These are phyloP conservation scores for Comarum palustre DNA, from an alignment of 306 rosid species.

Conservation along the genomic window DNA sequence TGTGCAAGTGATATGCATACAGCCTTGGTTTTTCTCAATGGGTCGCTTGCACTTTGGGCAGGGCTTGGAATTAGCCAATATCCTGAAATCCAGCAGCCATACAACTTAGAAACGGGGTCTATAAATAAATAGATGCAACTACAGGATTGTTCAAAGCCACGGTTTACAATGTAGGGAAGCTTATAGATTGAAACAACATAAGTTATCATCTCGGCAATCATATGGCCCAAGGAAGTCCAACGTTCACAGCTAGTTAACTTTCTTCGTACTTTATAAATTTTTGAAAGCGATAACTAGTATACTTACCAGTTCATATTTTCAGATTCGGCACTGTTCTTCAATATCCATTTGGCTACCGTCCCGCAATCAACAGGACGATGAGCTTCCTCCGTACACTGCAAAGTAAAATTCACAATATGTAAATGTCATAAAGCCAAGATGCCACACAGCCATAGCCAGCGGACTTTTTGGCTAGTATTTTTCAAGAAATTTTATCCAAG, in stretches of 20 bases:
- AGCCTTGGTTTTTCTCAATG: conserved; percentile 87
- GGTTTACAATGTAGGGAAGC: neutral
- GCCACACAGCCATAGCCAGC: neutral
- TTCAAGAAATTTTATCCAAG: neutral
- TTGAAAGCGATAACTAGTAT: neutral
- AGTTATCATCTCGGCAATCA: conserved; percentile 6
- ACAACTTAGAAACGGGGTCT: conserved; percentile 7
- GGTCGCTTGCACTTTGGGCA: conserved; percentile 95
- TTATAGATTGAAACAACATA: neutral
- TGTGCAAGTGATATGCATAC: conserved; percentile 93
- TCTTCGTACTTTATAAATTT: neutral
- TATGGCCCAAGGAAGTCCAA: conserved; percentile 3
- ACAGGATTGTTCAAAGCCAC: conserved; percentile 11
- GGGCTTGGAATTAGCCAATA: conserved; percentile 74
- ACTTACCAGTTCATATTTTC: conserved; percentile 89
- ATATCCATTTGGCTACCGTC: conserved; percentile 88
- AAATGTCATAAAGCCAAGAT: neutral
- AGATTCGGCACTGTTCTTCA: conserved; percentile 96
- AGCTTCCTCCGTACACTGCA: conserved; percentile 92
- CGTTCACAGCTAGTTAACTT: neutral
- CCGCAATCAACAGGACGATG: conserved; percentile 96
- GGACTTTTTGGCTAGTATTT: neutral
- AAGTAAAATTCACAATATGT: conserved; percentile 14
- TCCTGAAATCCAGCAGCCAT: conserved; percentile 39
- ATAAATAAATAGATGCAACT: neutral